Conservation (phyloP, 2,329 filamentous ascomycete genomes). For the Exophiala phaeomuriformis region DNA sequence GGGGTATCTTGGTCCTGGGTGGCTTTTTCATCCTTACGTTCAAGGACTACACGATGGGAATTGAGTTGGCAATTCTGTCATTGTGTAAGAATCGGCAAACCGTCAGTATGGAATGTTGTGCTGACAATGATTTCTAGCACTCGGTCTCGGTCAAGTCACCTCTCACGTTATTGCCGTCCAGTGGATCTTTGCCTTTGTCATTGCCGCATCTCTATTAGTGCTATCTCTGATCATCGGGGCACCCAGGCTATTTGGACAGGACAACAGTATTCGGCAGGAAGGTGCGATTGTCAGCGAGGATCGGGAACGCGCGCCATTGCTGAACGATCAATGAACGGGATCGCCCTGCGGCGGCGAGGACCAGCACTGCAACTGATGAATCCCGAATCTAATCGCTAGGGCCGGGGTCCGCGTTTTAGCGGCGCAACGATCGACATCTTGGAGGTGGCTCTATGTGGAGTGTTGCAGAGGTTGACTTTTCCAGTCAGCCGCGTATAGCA, state of each 20-base stretch:
- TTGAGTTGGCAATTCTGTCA: conserved; percentile 64
- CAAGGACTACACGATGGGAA: conserved; percentile 72
- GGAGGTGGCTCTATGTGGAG: too few species aligned
- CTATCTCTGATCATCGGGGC: conserved; percentile 58
- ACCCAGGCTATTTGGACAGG: conserved; percentile 56
- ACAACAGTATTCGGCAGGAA: conserved; percentile 44
- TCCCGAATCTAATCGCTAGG: too few species aligned
- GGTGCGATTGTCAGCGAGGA: conserved; percentile 43
- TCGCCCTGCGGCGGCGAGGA: not conserved
- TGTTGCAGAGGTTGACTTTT: too few species aligned
- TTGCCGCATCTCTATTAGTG: conserved; percentile 68
- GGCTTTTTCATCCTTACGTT: conserved; percentile 65
- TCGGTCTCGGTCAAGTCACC: conserved; percentile 71
- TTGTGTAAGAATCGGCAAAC: conserved; percentile 48
- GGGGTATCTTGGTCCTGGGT: conserved; percentile 71
- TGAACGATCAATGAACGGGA: conserved; percentile 36
- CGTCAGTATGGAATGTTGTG: not conserved
- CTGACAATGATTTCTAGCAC: conserved; percentile 37
- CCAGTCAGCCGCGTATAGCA: too few species aligned
- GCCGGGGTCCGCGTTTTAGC: too few species aligned
- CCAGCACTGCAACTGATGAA: not conserved
- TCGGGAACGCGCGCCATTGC: conserved; percentile 48
- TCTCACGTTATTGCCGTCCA: conserved; percentile 69
- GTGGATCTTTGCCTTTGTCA: conserved; percentile 86
- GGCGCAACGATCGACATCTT: too few species aligned